These are phyloP conservation scores for Kewa caespitosa DNA, from an alignment of 179 eudicot genomes.

Conservation along the genomic window DNA sequence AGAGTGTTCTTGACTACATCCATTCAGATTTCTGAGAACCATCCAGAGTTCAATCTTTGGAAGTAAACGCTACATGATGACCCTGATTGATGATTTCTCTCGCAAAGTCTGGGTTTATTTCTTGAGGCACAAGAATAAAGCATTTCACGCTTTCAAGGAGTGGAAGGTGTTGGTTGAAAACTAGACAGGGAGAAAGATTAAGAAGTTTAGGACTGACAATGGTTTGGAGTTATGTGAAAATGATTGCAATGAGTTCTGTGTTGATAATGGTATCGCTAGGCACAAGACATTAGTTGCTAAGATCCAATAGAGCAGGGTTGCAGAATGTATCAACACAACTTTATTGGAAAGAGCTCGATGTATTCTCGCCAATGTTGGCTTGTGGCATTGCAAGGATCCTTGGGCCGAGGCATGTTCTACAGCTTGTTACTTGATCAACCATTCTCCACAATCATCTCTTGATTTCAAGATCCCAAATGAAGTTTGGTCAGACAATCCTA, in stretches of 20 bases:
- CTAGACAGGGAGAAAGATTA: neutral
- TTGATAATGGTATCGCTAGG: neutral
- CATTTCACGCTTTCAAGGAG: neutral
- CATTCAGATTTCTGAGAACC: neutral
- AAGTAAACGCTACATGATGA: neutral
- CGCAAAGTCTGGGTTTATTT: neutral
- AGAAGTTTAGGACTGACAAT: neutral
- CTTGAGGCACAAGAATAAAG: neutral
- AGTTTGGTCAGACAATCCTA: neutral
- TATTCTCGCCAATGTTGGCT: neutral
- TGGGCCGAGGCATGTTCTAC: neutral
- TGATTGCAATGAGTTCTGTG: neutral
- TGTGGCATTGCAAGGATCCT: neutral
- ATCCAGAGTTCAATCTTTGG: neutral
- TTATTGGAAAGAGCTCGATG: neutral
- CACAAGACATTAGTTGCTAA: neutral
- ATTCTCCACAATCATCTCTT: neutral
- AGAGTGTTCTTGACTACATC: neutral
- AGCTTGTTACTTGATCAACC: neutral
- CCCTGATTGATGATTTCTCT: slow-evolving; percentile 7
- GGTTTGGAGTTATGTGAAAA: neutral
- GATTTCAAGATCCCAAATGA: neutral
- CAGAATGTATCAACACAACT: neutral
- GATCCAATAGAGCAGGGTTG: neutral
- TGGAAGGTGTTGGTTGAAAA: slow-evolving; percentile 1